Conservation (phyloP, 345 rosid species). For the Camelina sativa region DNA sequence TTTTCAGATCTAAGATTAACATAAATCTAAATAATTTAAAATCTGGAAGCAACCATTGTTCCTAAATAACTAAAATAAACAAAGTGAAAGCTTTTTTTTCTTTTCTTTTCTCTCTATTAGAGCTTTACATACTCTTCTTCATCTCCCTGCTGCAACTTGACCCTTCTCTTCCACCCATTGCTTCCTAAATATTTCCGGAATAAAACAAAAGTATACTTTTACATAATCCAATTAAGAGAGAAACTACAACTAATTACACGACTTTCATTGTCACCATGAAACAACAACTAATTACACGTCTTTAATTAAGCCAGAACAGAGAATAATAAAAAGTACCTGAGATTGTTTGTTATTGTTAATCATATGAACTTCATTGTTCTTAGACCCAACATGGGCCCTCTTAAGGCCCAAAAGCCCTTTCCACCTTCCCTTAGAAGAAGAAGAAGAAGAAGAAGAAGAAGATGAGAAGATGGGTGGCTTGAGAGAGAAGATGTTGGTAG, state of each 20-base stretch:
- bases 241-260: neutral
- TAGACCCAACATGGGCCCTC: constrained; percentile 72
- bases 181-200: constrained; percentile 28
- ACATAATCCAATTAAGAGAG: neutral
- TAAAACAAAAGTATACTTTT: neutral
- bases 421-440: constrained; percentile 62
- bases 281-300: neutral
- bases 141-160: constrained; percentile 66
- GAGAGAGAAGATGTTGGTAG: constrained; percentile 45
- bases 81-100: neutral
- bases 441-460: constrained; percentile 46
- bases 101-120: neutral
- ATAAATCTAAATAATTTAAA: constrained; percentile 16
- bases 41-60: constrained; percentile 33
- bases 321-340: constrained; percentile 34
- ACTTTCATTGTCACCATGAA: neutral
- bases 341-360: constrained; percentile 47
- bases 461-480: constrained; percentile 55
- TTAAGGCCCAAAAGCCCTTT: constrained; percentile 79
- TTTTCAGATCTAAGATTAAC: constrained; percentile 39
- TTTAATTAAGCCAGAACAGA: neutral
- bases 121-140: constrained; percentile 61
- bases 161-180: constrained; percentile 54
- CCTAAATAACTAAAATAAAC: constrained; percentile 14
- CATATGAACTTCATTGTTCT: constrained; percentile 57